phyloP scores from a whole-genome alignment of 2,329 filamentous ascomycete species.

The Ampelomyces quisqualis region DNA sequence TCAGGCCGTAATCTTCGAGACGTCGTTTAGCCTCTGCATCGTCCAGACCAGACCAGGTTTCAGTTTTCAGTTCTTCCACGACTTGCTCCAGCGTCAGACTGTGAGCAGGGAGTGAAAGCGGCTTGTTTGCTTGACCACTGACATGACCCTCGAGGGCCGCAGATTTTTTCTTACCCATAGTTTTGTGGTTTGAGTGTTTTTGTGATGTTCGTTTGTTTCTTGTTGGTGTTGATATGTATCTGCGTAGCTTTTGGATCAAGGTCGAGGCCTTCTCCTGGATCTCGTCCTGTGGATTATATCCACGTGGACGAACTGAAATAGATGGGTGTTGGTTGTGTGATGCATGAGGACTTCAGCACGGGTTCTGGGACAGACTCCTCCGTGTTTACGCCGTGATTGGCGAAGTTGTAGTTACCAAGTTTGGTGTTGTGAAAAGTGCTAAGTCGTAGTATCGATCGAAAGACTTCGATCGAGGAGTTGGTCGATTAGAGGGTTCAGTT shows the following conservation, averaged over 20 bases:
- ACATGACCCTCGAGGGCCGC: constrained; percentile 31
- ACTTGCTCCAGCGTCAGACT: constrained; percentile 55
- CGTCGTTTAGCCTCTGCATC: constrained; percentile 60
- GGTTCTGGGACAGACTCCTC: constrained; percentile 35
- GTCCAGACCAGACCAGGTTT: constrained; percentile 66
- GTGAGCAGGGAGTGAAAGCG: constrained; percentile 64
- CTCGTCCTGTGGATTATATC: constrained; percentile 18
- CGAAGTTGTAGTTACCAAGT: constrained; percentile 7
- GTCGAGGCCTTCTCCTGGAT: constrained; percentile 18
- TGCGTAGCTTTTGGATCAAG: constrained; percentile 3
- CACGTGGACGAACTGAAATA: constrained; percentile 26
- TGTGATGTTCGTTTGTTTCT: neutral
- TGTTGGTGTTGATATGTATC: neutral
- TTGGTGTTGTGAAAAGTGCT: constrained; percentile 2
- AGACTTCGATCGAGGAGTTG: neutral
- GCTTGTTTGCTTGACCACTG: constrained; percentile 49
- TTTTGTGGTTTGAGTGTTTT: constrained; percentile 1
- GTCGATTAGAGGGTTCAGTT: no score
- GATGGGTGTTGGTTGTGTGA: constrained; percentile 16
- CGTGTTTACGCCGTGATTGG: constrained; percentile 29
- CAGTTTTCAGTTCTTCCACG: constrained; percentile 59
- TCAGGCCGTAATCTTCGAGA: constrained; percentile 62
- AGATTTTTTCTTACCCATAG: constrained; percentile 27
- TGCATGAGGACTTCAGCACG: constrained; percentile 32
- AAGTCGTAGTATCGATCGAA: neutral